Conservation (phyloP, 148 eudicot species). For the Rhododendron molle region DNA sequence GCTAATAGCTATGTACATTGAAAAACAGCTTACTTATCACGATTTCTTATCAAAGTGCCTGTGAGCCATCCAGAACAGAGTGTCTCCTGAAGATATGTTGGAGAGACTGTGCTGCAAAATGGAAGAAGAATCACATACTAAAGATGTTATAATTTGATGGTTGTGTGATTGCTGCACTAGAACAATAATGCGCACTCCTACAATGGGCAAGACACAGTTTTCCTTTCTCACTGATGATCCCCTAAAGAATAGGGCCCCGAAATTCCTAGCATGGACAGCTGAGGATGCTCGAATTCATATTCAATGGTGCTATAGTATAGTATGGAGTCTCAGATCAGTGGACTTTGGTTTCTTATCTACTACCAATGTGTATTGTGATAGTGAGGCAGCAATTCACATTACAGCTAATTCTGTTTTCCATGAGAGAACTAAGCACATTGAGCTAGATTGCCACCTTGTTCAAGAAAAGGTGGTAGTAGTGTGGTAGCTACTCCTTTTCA, state of each 20-base stretch:
- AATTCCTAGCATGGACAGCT: neutral
- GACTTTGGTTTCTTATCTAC: neutral
- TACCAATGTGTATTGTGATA: too few species aligned
- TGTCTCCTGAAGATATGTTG: constrained; percentile 76
- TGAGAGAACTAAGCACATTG: too few species aligned
- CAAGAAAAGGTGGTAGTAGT: too few species aligned
- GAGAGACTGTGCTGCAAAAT: constrained; percentile 83
- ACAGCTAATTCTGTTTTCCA: too few species aligned
- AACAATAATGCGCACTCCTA: neutral
- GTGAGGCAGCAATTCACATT: too few species aligned
- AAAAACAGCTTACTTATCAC: constrained; percentile 59
- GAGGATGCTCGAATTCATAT: neutral
- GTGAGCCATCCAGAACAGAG: constrained; percentile 88
- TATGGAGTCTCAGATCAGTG: neutral
- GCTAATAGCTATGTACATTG: neutral
- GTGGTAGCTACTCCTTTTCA: too few species aligned
- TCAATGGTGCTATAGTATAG: neutral
- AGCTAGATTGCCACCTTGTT: too few species aligned
- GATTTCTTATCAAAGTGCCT: constrained; percentile 54
- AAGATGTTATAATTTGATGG: neutral
- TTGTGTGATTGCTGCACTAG: neutral
- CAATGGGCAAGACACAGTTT: neutral
- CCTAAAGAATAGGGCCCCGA: neutral
- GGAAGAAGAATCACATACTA: constrained; percentile 18
- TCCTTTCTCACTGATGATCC: neutral